phyloP scores from a whole-genome alignment of 805 yeast species.

The Ogataea nitratoaversa region DNA sequence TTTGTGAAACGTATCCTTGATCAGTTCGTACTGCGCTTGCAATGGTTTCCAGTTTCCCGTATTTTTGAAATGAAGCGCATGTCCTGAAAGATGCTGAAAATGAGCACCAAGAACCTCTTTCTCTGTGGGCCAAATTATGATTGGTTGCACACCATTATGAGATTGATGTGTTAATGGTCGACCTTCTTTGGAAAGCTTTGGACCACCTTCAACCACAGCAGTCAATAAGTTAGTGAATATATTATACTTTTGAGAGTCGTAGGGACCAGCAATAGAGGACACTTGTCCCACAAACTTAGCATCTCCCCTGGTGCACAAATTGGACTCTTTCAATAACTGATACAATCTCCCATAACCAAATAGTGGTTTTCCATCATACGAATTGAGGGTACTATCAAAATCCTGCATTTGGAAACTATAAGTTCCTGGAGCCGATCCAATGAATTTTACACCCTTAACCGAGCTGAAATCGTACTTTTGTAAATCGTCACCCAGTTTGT shows the following conservation, averaged over 20 bases:
- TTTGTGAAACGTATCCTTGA: constrained; percentile 39
- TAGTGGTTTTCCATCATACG: constrained; percentile 5
- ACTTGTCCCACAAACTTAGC: constrained; percentile 40
- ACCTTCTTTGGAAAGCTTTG: constrained; percentile 18
- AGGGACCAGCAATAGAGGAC: constrained; percentile 48
- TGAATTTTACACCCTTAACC: constrained; percentile 45
- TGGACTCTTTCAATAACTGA: constrained; percentile 35
- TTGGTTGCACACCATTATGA: constrained; percentile 19
- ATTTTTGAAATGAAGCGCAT: constrained; percentile 24
- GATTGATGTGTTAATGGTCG: constrained; percentile 8
- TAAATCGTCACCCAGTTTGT: constrained; percentile 29
- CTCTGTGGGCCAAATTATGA: constrained; percentile 33
- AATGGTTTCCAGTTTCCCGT: constrained; percentile 10
- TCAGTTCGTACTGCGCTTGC: constrained; percentile 36
- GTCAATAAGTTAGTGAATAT: constrained; percentile 45
- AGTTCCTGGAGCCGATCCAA: constrained; percentile 52
- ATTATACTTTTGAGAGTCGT: constrained; percentile 30
- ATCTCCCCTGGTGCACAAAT: constrained; percentile 18
- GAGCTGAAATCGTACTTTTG: constrained; percentile 39
- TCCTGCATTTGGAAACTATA: constrained; percentile 20
- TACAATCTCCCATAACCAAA: constrained; percentile 48
- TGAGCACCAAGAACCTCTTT: constrained; percentile 21
- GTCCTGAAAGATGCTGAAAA: constrained; percentile 23
- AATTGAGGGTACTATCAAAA: not conserved
- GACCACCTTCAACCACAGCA: constrained; percentile 37